Evolutionary conservation across 2,329 filamentous ascomycete species (phyloP).

Genomic region (Apiospora hydei): DNA sequence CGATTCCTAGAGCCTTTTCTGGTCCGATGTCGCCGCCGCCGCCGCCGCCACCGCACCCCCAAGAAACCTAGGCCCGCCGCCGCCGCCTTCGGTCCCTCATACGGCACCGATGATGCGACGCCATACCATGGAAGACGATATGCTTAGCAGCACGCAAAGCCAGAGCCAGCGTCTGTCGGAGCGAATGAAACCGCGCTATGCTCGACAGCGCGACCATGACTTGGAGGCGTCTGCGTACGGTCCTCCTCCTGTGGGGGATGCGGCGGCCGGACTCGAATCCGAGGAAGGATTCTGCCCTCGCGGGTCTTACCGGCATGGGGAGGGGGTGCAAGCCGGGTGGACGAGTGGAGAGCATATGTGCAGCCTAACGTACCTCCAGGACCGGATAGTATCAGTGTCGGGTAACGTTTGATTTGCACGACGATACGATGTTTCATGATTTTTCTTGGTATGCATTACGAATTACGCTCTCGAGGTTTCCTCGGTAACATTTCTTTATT

Average conservation of each 20-base stretch:
- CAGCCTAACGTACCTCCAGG: conserved; percentile 25
- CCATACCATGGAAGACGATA: conserved; percentile 51
- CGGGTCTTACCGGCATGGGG: conserved; percentile 41
- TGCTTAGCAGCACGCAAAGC: conserved; percentile 44
- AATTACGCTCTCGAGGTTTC: neutral
- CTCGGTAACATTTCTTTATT: neutral
- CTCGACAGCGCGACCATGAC: conserved; percentile 35
- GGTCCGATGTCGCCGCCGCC: conserved; percentile 37
- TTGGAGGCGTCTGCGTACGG: conserved; percentile 36
- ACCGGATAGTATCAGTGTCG: neutral
- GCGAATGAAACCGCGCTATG: conserved; percentile 37
- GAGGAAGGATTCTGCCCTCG: conserved; percentile 38
- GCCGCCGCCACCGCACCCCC: conserved; percentile 34
- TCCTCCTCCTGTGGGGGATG: conserved; percentile 29
- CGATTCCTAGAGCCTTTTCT: conserved; percentile 36
- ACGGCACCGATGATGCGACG: conserved; percentile 44
- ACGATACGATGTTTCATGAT: neutral
- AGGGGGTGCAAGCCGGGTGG: conserved; percentile 42
- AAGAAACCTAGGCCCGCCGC: conserved; percentile 39
- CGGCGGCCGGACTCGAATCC: conserved; percentile 27
- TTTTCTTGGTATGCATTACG: neutral
- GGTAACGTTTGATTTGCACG: neutral
- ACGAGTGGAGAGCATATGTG: conserved; percentile 42
- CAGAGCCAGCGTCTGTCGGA: conserved; percentile 41
- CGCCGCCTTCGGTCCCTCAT: conserved; percentile 32